These are phyloP conservation scores for Mycena sp. DNA, from an alignment of 1,284 basidiomycete species.

Conservation along the genomic window DNA sequence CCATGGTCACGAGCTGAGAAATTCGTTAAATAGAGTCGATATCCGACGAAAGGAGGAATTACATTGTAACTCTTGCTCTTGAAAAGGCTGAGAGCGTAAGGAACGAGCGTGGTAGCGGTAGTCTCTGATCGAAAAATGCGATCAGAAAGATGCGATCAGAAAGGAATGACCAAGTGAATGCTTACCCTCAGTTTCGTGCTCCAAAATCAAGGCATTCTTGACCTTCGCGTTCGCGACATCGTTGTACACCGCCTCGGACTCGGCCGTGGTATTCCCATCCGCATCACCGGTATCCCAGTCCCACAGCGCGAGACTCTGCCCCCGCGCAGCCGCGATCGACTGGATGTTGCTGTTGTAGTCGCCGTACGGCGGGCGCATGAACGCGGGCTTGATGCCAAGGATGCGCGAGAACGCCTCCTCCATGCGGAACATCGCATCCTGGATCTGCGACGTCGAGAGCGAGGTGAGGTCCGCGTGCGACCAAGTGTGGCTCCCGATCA, in stretches of 20 bases:
- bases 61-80: conserved; percentile 21
- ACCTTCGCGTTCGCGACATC: conserved; percentile 12
- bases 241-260: conserved; percentile 22
- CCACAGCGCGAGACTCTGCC: conserved; percentile 27
- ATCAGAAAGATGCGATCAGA: neutral
- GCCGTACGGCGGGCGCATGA: conserved; percentile 28
- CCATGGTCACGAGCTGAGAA: conserved; percentile 21
- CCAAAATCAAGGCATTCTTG: conserved; percentile 22
- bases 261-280: conserved; percentile 18
- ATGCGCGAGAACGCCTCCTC: conserved; percentile 26
- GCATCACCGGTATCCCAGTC: conserved; percentile 26
- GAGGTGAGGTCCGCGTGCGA: conserved; percentile 13
- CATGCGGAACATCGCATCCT: conserved; percentile 15
- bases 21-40: neutral
- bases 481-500: conserved; percentile 23
- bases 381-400: conserved; percentile 24
- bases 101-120: conserved; percentile 14
- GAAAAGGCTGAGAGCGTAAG: conserved; percentile 21
- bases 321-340: conserved; percentile 19
- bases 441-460: conserved; percentile 11
- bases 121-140: conserved; percentile 10
- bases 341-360: conserved; percentile 24
- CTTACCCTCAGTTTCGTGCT: conserved; percentile 19
- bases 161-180: neutral
- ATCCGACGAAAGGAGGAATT: neutral